Evolutionary conservation across 768 basidiomycete species (phyloP).

Genomic region (Pleurotus pulmonarius): DNA sequence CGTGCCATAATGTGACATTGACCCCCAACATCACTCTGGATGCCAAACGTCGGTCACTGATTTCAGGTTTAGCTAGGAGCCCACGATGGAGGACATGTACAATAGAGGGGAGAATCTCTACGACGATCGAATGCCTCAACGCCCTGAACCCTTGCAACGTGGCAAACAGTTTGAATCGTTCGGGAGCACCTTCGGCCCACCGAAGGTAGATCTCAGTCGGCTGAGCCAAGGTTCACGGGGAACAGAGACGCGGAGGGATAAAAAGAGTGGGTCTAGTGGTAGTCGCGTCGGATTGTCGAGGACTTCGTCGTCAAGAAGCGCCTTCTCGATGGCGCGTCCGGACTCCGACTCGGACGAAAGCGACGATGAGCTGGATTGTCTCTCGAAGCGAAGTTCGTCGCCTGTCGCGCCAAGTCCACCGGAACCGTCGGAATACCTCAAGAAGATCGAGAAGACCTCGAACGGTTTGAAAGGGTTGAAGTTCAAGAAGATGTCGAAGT

Average conservation of each 20-base stretch:
- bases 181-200: background rate
- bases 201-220: background rate
- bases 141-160: background rate
- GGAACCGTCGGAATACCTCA: background rate
- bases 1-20: background rate
- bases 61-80: background rate
- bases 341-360: background rate
- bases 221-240: background rate
- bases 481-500: conserved; percentile 32
- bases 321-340: background rate
- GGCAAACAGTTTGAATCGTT: conserved; percentile 2
- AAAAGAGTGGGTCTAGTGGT: background rate
- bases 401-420: background rate
- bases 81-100: conserved; percentile 9
- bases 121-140: background rate
- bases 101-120: background rate
- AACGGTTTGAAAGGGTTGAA: conserved; percentile 18
- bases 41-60: background rate
- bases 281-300: background rate
- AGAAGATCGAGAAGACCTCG: conserved; percentile 11
- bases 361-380: conserved; percentile 5
- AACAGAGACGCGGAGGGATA: background rate
- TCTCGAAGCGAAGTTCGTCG: background rate
- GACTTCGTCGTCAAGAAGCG: background rate
- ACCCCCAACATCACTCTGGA: background rate